phyloP scores from a whole-genome alignment of 192 early-diverging fungal species.

The Lunasporangiospora selenospora region DNA sequence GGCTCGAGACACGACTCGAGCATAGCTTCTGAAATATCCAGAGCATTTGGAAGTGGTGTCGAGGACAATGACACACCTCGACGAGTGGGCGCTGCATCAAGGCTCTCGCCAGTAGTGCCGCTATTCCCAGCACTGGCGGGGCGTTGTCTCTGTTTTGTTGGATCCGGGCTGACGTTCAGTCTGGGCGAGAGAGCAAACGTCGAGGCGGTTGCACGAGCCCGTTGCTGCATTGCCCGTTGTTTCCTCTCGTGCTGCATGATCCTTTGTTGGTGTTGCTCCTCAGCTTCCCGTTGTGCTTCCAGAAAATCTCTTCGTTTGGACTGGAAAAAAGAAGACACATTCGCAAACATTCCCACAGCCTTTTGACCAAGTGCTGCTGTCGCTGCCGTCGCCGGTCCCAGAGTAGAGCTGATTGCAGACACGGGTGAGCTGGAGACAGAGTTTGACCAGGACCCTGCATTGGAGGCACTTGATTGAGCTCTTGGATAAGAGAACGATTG shows the following conservation, averaged over 20 bases:
- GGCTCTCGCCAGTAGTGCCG: background rate
- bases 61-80: too few species aligned
- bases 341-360: slow-evolving; percentile 55
- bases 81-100: too few species aligned
- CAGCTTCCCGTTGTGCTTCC: slow-evolving; percentile 50
- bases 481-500: too few species aligned
- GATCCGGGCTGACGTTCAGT: background rate
- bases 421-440: slow-evolving; percentile 9
- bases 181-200: slow-evolving; percentile 36
- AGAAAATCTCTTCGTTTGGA: slow-evolving; percentile 54
- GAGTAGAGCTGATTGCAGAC: slow-evolving; percentile 2
- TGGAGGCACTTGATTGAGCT: too few species aligned
- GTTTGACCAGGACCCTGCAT: slow-evolving; percentile 4
- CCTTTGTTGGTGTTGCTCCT: slow-evolving; percentile 42
- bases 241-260: slow-evolving; percentile 43
- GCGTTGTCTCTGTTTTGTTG: background rate
- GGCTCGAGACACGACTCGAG: too few species aligned
- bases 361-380: slow-evolving; percentile 51
- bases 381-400: slow-evolving; percentile 40
- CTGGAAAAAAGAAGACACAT: slow-evolving; percentile 54
- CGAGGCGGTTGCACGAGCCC: slow-evolving; percentile 32
- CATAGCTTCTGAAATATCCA: too few species aligned
- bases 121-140: background rate
- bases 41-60: too few species aligned
- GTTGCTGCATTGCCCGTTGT: slow-evolving; percentile 37